These are phyloP conservation scores for Sarocladium strictum DNA, from an alignment of 2,329 filamentous ascomycete species.

Conservation along the genomic window DNA sequence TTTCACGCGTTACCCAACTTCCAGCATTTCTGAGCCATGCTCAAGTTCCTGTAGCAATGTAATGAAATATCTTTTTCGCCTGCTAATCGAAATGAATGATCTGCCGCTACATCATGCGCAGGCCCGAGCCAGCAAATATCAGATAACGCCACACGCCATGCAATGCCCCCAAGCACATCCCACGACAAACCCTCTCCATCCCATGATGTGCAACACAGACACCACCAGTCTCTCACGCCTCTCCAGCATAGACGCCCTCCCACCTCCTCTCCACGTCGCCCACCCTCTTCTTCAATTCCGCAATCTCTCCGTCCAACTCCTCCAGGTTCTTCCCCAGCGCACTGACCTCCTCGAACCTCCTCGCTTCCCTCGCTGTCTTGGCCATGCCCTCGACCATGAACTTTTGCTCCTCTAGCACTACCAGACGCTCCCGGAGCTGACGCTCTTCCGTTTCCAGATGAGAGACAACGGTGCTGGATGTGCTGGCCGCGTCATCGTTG, in stretches of 20 bases:
- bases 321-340: constrained; percentile 75
- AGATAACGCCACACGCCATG: constrained; percentile 23
- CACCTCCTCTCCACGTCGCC: constrained; percentile 57
- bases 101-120: neutral
- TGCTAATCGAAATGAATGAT: neutral
- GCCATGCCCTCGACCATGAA: constrained; percentile 89
- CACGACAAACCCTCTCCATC: neutral
- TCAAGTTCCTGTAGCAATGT: too few relatives aligned
- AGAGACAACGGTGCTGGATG: constrained; percentile 44
- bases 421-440: constrained; percentile 68
- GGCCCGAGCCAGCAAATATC: neutral
- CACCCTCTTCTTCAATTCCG: constrained; percentile 58
- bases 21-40: too few relatives aligned
- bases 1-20: too few relatives aligned
- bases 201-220: too few relatives aligned
- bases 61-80: neutral
- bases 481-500: constrained; percentile 6
- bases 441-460: constrained; percentile 77
- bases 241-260: constrained; percentile 41
- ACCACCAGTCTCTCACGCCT: neutral
- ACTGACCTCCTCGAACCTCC: constrained; percentile 81
- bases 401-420: constrained; percentile 84
- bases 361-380: constrained; percentile 64
- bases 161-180: constrained; percentile 22
- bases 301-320: constrained; percentile 75